These are phyloP conservation scores for Diaporthe sp. DNA, from an alignment of 2,329 filamentous ascomycete genomes.

Conservation along the genomic window DNA sequence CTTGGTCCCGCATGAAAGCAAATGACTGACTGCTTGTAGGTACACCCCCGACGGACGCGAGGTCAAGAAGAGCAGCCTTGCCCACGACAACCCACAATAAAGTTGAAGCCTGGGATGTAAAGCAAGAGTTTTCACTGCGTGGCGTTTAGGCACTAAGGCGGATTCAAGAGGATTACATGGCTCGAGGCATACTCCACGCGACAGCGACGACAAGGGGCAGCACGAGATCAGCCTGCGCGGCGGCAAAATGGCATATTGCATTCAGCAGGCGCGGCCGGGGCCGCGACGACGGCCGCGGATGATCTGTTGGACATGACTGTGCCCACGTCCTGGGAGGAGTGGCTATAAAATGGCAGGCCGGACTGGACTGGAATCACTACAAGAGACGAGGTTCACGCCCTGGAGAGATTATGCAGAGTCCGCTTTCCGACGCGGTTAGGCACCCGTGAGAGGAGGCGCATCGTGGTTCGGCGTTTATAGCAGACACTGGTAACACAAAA, in stretches of 20 bases:
- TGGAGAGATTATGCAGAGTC: neutral
- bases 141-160: conserved; percentile 36
- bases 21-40: conserved; percentile 50
- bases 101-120: neutral
- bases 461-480: neutral
- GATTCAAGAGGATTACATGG: conserved; percentile 11
- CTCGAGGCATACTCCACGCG: conserved; percentile 9
- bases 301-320: neutral
- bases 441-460: neutral
- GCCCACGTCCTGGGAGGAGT: neutral
- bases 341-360: neutral
- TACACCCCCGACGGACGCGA: conserved; percentile 75
- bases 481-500: conserved; percentile 26
- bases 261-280: neutral
- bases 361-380: conserved; percentile 6
- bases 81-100: conserved; percentile 40
- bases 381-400: conserved; percentile 9
- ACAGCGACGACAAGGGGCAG: conserved; percentile 5
- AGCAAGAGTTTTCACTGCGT: conserved; percentile 32
- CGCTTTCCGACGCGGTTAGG: neutral
- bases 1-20: neutral
- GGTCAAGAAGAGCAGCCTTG: conserved; percentile 69
- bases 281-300: neutral
- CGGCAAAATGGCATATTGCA: neutral
- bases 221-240: conserved; percentile 24